These are phyloP conservation scores for Kalmanozyma brasiliensis DNA, from an alignment of 1,284 basidiomycete genomes.

Conservation along the genomic window DNA sequence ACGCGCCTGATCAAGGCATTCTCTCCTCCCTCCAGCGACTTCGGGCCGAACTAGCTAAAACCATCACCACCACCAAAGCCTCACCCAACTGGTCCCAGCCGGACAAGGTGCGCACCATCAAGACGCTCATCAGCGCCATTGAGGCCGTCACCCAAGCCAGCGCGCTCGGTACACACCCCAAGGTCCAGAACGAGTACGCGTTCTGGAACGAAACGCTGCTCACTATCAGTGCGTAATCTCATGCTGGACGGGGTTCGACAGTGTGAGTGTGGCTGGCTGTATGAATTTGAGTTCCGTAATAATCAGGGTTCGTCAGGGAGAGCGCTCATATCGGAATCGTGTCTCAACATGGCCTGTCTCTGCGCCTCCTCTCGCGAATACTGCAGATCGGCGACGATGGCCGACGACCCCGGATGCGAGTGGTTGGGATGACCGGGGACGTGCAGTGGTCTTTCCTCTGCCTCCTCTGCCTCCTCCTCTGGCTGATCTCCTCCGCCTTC, in stretches of 20 bases:
- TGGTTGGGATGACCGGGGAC: constrained; percentile 46
- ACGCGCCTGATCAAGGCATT: constrained; percentile 16
- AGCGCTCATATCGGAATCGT: constrained; percentile 35
- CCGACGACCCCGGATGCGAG: constrained; percentile 52
- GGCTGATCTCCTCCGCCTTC: not conserved
- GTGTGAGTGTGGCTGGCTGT: too few relatives aligned
- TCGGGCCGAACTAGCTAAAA: constrained; percentile 14
- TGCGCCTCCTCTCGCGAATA: constrained; percentile 55
- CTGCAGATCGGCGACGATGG: constrained; percentile 54
- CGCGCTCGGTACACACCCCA: constrained; percentile 1
- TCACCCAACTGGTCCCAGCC: not conserved
- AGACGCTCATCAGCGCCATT: constrained; percentile 7
- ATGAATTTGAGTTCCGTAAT: too few relatives aligned
- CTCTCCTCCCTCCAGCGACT: constrained; percentile 13
- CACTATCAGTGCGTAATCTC: not conserved
- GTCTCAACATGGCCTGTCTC: constrained; percentile 48
- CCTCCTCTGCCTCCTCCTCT: not conserved
- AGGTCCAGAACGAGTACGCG: constrained; percentile 44
- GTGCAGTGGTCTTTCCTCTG: constrained; percentile 14
- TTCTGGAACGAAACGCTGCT: constrained; percentile 32
- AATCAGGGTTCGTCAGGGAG: constrained; percentile 29
- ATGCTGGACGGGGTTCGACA: too few relatives aligned
- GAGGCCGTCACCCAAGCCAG: constrained; percentile 1
- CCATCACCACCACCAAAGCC: constrained; percentile 1
- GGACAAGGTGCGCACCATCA: not conserved